Percentiles rank a stretch among this genome's conserved stretches.
Evolutionary conservation across 1,284 basidiomycete species (phyloP).

Genomic region (Ganoderma boninense): DNA sequence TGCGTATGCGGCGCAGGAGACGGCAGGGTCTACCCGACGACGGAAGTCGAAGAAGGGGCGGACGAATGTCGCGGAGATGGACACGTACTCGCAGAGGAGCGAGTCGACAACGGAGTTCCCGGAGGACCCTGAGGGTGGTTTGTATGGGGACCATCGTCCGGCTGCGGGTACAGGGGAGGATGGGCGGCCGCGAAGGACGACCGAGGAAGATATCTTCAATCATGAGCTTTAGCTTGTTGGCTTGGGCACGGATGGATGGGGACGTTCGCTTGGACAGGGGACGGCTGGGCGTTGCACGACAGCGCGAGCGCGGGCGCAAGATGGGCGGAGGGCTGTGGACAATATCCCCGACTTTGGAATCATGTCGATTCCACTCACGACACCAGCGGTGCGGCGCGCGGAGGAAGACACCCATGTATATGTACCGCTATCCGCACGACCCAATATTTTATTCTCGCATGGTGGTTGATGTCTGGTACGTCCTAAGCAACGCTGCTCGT

Average conservation of each 20-base stretch:
- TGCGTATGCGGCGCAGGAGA: slow-evolving; percentile 66
- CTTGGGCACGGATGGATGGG: slow-evolving; percentile 8
- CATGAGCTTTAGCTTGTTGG: slow-evolving; percentile 52
- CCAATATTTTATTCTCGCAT: slow-evolving; percentile 22
- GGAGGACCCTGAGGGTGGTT: slow-evolving; percentile 74
- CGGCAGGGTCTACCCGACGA: slow-evolving; percentile 43
- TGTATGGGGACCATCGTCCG: slow-evolving; percentile 55
- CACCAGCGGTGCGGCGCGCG: slow-evolving; percentile 24
- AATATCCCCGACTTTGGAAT: slow-evolving; percentile 3
- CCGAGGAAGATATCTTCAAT: slow-evolving; percentile 51
- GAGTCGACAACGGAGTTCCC: slow-evolving; percentile 65
- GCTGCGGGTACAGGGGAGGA: slow-evolving; percentile 12
- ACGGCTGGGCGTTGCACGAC: not conserved
- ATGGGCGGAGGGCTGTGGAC: slow-evolving; percentile 6
- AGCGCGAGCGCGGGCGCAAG: not conserved
- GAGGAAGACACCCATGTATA: slow-evolving; percentile 27
- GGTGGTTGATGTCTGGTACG: slow-evolving; percentile 6
- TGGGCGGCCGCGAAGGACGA: slow-evolving; percentile 21
- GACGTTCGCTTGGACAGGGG: not conserved
- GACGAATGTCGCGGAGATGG: slow-evolving; percentile 55
- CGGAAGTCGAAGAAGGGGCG: slow-evolving; percentile 54
- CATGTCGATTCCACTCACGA: slow-evolving; percentile 17
- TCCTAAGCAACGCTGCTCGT: slow-evolving; percentile 12
- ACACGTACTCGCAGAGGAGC: slow-evolving; percentile 54
- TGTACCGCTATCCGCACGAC: slow-evolving; percentile 25